Conservation (phyloP, 495 filamentous ascomycete species). For the Tirmania nivea region DNA sequence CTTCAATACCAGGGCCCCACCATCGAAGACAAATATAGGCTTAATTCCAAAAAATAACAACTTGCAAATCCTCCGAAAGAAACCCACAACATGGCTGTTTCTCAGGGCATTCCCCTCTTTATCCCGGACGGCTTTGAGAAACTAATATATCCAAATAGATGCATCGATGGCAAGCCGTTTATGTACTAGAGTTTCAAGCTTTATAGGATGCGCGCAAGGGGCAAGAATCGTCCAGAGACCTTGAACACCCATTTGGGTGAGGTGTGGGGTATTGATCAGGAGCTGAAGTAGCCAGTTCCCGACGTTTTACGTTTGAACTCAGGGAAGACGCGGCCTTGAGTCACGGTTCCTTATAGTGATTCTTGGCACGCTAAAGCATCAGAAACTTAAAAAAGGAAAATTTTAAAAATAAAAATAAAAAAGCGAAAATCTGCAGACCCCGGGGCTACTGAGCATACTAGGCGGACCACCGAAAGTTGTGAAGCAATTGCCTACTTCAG, state of each 20-base stretch:
- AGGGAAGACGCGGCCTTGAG: too few relatives aligned
- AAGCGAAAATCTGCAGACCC: too few relatives aligned
- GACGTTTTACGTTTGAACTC: too few relatives aligned
- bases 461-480: too few relatives aligned
- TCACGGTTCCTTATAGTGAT: too few relatives aligned
- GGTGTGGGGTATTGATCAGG: too few relatives aligned
- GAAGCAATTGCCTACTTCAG: too few relatives aligned
- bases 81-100: conserved; percentile 86
- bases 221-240: conserved; percentile 89
- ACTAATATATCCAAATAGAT: conserved; percentile 99
- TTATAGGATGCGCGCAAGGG: conserved; percentile 73
- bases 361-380: too few relatives aligned
- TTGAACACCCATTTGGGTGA: conserved; percentile 65
- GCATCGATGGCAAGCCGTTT: conserved; percentile 93
- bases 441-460: too few relatives aligned
- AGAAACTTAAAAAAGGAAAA: too few relatives aligned
- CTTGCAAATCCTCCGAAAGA: conserved; percentile 96
- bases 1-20: conserved; percentile 77
- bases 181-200: conserved; percentile 83
- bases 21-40: conserved; percentile 95
- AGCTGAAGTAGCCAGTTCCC: too few relatives aligned
- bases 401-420: too few relatives aligned
- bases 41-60: conserved; percentile 89
- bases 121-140: conserved; percentile 93
- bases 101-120: conserved; percentile 93